Evolutionary conservation across 768 basidiomycete genomes (phyloP).

Genomic region (Tylopilus cervinicoccineus): DNA sequence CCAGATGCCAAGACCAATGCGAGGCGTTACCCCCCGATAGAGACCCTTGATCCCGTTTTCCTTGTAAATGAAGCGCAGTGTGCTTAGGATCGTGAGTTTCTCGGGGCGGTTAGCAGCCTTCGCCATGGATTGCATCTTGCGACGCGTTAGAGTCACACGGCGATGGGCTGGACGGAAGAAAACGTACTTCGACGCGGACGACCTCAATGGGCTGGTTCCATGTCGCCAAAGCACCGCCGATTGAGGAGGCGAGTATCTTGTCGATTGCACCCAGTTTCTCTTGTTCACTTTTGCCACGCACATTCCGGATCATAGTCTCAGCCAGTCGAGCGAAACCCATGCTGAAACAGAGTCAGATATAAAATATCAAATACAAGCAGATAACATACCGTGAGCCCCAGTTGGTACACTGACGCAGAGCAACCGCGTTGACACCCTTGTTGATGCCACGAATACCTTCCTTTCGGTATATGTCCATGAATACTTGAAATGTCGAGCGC

Average conservation of each 20-base stretch:
- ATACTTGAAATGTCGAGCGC: slow-evolving; percentile 92
- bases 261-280: slow-evolving; percentile 75
- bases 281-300: slow-evolving; percentile 73
- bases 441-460: slow-evolving; percentile 96
- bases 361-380: background rate
- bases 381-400: slow-evolving; percentile 79
- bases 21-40: slow-evolving; percentile 96
- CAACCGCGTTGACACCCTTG: slow-evolving; percentile 97
- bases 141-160: slow-evolving; percentile 5
- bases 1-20: slow-evolving; percentile 95
- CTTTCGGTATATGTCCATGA: slow-evolving; percentile 88
- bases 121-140: slow-evolving; percentile 98
- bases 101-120: slow-evolving; percentile 83
- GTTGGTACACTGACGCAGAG: slow-evolving; percentile 89
- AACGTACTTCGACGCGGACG: slow-evolving; percentile 83
- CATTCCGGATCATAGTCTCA: slow-evolving; percentile 71
- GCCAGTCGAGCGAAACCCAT: slow-evolving; percentile 97
- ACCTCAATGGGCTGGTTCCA: slow-evolving; percentile 99
- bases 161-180: background rate
- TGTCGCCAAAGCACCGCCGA: slow-evolving; percentile 93
- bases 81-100: slow-evolving; percentile 90
- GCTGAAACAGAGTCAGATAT: slow-evolving; percentile 36
- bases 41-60: slow-evolving; percentile 96
- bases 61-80: slow-evolving; percentile 89
- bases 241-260: slow-evolving; percentile 82